These are phyloP conservation scores for Aspergillus saccharolyticus DNA, from an alignment of 495 filamentous ascomycete genomes.

Conservation along the genomic window DNA sequence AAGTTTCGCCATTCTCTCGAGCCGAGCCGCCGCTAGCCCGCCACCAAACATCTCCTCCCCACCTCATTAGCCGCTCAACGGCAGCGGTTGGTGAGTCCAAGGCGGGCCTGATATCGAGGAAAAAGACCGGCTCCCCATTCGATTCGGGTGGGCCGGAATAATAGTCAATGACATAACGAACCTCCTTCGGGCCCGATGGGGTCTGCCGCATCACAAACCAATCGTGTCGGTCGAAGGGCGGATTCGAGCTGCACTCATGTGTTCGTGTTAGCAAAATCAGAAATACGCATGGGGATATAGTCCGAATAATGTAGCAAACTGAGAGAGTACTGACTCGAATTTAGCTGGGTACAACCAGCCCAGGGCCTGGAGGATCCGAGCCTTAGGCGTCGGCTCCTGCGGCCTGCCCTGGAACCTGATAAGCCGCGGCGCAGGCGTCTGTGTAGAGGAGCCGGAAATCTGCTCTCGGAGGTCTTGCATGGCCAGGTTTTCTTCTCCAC, in stretches of 20 bases:
- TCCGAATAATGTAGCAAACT: not conserved
- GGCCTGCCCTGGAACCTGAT: slow-evolving; percentile 85
- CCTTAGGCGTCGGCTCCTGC: slow-evolving; percentile 85
- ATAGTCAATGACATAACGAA: slow-evolving; percentile 97
- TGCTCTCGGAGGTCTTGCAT: slow-evolving; percentile 36
- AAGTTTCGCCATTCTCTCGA: slow-evolving; percentile 37
- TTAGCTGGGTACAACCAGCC: slow-evolving; percentile 72
- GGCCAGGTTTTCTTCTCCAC: slow-evolving; percentile 62
- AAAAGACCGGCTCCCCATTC: slow-evolving; percentile 92
- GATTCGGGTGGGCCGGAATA: slow-evolving; percentile 84
- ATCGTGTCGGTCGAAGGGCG: slow-evolving; percentile 97
- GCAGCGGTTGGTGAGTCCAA: slow-evolving; percentile 76
- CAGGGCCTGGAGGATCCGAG: slow-evolving; percentile 69
- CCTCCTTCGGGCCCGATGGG: slow-evolving; percentile 60
- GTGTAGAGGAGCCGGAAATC: slow-evolving; percentile 33
- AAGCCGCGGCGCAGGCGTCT: slow-evolving; percentile 57
- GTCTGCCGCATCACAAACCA: slow-evolving; percentile 80
- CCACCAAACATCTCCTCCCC: slow-evolving; percentile 94
- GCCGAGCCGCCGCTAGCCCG: slow-evolving; percentile 70
- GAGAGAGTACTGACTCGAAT: slow-evolving; percentile 55
- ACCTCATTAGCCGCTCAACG: slow-evolving; percentile 77
- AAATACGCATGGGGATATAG: not conserved
- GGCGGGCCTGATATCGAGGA: slow-evolving; percentile 91
- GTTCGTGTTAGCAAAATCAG: slow-evolving; percentile 9
- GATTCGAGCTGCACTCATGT: slow-evolving; percentile 50